These are phyloP conservation scores for Daldinia decipiens DNA, from an alignment of 495 filamentous ascomycete species.

Conservation along the genomic window DNA sequence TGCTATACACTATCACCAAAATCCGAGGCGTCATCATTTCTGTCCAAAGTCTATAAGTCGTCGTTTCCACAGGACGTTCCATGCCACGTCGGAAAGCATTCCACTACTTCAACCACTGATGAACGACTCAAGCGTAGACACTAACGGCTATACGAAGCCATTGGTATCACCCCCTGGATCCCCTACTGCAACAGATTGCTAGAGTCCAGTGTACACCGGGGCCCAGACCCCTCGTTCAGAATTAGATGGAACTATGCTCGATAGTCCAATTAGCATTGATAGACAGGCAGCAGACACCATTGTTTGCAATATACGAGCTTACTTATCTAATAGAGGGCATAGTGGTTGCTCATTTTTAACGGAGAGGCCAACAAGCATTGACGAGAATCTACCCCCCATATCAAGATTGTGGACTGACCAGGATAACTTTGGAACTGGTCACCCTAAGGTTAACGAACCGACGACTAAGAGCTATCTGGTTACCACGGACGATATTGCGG, in stretches of 20 bases:
- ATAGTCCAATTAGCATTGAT: constrained; percentile 16
- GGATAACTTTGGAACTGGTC: background rate
- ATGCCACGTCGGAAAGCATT: constrained; percentile 25
- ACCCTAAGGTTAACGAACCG: background rate
- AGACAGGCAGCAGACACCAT: constrained; percentile 36
- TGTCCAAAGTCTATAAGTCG: constrained; percentile 30
- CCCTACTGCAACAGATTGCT: constrained; percentile 6
- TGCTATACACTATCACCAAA: constrained; percentile 21
- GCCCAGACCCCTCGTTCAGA: constrained; percentile 17
- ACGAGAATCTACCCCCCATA: constrained; percentile 19
- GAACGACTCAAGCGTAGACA: constrained; percentile 6
- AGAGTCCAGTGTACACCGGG: constrained; percentile 9
- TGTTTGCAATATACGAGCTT: constrained; percentile 35
- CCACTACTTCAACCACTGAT: constrained; percentile 28
- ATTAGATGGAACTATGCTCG: background rate
- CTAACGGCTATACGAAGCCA: constrained; percentile 2
- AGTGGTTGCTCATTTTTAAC: constrained; percentile 9
- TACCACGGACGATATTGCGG: constrained; percentile 39
- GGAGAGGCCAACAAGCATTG: background rate
- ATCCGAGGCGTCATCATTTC: constrained; percentile 36
- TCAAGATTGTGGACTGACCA: constrained; percentile 1
- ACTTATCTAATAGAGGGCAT: constrained; percentile 35
- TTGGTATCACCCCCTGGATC: constrained; percentile 18
- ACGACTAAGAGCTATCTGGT: constrained; percentile 36
- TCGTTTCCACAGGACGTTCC: constrained; percentile 25